Conservation (phyloP, 1,284 basidiomycete genomes). For the Marasmius fiardii region DNA sequence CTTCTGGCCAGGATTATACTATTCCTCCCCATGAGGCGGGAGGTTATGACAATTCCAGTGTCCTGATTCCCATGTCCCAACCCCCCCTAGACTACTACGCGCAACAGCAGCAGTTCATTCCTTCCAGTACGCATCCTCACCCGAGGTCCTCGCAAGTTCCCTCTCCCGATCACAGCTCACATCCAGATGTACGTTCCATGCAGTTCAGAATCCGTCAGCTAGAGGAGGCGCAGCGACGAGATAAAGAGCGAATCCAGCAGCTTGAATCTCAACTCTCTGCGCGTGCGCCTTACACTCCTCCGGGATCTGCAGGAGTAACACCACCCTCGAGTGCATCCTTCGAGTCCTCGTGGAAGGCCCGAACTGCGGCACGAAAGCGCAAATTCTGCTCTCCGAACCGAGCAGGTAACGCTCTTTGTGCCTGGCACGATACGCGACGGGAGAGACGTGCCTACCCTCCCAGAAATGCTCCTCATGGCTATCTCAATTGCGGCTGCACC, state of each 20-base stretch:
- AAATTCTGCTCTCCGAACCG: conserved; percentile 78
- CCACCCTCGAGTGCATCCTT: conserved; percentile 46
- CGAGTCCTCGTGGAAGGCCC: conserved; percentile 60
- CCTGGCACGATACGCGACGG: conserved; percentile 82
- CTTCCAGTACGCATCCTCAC: conserved; percentile 1
- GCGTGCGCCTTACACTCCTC: conserved; percentile 24
- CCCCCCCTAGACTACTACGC: not conserved
- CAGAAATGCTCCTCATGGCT: conserved; percentile 72
- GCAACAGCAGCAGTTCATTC: not conserved
- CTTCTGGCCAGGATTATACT: too few species aligned
- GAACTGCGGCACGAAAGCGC: conserved; percentile 66
- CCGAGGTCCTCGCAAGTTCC: not conserved
- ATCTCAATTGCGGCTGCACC: conserved; percentile 80
- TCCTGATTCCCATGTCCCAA: not conserved
- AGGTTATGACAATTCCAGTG: not conserved
- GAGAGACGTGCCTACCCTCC: conserved; percentile 75
- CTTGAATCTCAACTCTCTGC: conserved; percentile 37
- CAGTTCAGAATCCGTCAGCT: conserved; percentile 14
- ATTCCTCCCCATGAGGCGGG: too few species aligned
- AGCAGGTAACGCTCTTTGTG: conserved; percentile 80
- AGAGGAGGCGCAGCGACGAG: conserved; percentile 13
- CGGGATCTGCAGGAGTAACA: conserved; percentile 27
- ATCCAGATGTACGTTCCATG: conserved; percentile 16
- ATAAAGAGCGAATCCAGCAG: conserved; percentile 30
- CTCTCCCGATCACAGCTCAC: not conserved